Conservation (phyloP, 805 yeast species). For the Starmerella tilneyi region DNA sequence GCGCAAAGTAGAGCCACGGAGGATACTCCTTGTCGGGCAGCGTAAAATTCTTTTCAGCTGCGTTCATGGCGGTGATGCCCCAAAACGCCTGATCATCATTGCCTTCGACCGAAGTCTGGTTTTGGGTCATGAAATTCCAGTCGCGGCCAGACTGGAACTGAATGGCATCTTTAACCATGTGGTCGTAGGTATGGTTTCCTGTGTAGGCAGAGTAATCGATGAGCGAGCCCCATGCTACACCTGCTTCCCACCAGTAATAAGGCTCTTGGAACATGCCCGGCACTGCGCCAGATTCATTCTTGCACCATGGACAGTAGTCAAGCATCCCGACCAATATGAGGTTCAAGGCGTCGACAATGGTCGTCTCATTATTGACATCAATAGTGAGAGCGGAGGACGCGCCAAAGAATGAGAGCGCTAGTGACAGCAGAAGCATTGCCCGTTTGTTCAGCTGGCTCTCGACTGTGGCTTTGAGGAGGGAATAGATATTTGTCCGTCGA, state of each 20-base stretch:
- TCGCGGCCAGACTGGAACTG: conserved; percentile 63
- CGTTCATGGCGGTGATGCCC: conserved; percentile 88
- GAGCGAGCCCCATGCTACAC: conserved; percentile 86
- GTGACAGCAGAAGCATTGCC: conserved; percentile 9
- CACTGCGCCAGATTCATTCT: conserved; percentile 56
- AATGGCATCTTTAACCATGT: conserved; percentile 50
- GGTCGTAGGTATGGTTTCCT: conserved; percentile 57
- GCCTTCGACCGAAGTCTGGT: conserved; percentile 88
- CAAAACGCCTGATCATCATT: conserved; percentile 97
- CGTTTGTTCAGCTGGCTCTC: no score
- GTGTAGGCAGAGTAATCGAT: conserved; percentile 66
- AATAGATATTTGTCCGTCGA: neutral
- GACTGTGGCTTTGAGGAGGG: neutral
- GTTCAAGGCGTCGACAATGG: conserved; percentile 43
- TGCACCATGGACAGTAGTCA: conserved; percentile 51
- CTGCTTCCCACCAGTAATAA: conserved; percentile 99
- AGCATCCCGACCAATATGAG: conserved; percentile 50
- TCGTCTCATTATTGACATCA: conserved; percentile 27
- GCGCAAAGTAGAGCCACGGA: conserved; percentile 69
- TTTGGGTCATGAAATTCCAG: conserved; percentile 72
- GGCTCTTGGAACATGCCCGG: conserved; percentile 82
- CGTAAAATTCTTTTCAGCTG: conserved; percentile 79
- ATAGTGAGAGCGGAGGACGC: conserved; percentile 9
- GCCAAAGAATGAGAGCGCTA: conserved; percentile 6
- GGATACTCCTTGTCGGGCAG: conserved; percentile 42